Evolutionary conservation across 495 filamentous ascomycete genomes (phyloP).

Genomic region (Polyplosphaeria fusca): DNA sequence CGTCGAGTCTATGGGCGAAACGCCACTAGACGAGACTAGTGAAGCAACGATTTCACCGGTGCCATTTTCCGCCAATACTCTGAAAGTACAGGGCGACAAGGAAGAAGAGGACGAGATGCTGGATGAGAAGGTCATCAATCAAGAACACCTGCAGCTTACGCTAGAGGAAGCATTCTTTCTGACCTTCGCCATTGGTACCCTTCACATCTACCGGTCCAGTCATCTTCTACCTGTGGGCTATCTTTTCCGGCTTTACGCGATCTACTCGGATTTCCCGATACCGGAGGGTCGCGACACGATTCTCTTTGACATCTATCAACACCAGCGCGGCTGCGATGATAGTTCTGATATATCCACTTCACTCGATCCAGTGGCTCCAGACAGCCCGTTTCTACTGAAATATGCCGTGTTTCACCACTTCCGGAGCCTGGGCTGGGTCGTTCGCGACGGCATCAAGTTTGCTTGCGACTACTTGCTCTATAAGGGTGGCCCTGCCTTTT

Average conservation of each 20-base stretch:
- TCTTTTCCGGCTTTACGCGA: conserved; percentile 40
- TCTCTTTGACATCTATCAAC: conserved; percentile 43
- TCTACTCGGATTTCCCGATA: conserved; percentile 41
- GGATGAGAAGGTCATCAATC: conserved; percentile 53
- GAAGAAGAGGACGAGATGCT: neutral
- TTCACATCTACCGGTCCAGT: conserved; percentile 60
- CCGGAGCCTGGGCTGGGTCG: conserved; percentile 94
- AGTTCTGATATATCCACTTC: too few relatives aligned
- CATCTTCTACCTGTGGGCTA: conserved; percentile 36
- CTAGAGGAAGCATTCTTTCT: conserved; percentile 93
- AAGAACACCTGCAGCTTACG: conserved; percentile 88
- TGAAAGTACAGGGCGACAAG: neutral
- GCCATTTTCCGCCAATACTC: neutral
- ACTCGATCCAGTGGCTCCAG: conserved; percentile 48
- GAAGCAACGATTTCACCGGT: neutral
- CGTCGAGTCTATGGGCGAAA: too few relatives aligned
- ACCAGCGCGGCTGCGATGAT: conserved; percentile 56
- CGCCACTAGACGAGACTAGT: neutral
- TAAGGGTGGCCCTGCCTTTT: conserved; percentile 88
- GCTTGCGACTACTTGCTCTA: conserved; percentile 91
- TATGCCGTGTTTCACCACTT: conserved; percentile 96
- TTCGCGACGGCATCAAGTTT: conserved; percentile 91
- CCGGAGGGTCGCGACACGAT: conserved; percentile 38
- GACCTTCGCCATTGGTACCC: conserved; percentile 72
- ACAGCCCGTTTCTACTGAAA: conserved; percentile 80